A percentile compares a stretch with the other conserved stretches of the same genome.
phyloP scores from a whole-genome alignment of 2,329 filamentous ascomycete species.

The Paracoccidioides lutzii region DNA sequence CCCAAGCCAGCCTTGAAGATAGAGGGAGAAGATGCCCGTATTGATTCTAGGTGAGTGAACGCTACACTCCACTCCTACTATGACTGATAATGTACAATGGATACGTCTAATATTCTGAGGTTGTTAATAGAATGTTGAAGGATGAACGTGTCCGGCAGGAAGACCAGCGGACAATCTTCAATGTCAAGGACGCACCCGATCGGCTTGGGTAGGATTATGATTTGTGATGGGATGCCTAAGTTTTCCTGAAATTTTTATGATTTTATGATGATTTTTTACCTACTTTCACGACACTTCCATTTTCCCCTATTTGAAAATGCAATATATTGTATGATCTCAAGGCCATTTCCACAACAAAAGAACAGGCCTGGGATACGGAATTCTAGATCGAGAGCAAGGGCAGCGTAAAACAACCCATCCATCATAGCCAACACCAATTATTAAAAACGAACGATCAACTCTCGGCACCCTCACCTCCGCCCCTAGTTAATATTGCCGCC shows the following conservation, averaged over 20 bases:
- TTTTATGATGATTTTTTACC: conserved; percentile 16
- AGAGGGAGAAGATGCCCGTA: conserved; percentile 78
- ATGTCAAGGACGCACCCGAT: conserved; percentile 61
- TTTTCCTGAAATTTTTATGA: conserved; percentile 1
- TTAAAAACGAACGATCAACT: conserved; percentile 7
- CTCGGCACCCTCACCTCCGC: conserved; percentile 27
- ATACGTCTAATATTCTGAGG: background rate
- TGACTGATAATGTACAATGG: background rate
- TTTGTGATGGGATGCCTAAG: background rate
- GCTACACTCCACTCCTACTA: background rate
- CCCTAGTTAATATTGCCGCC: conserved; percentile 61
- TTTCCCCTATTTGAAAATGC: background rate
- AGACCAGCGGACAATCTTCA: conserved; percentile 55
- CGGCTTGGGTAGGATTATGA: conserved; percentile 50
- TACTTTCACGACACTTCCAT: background rate
- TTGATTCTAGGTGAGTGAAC: conserved; percentile 52
- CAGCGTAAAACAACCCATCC: background rate
- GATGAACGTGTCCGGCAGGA: conserved; percentile 63
- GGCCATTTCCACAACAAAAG: background rate
- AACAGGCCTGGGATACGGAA: background rate
- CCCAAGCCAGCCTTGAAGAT: conserved; percentile 73
- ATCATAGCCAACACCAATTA: background rate
- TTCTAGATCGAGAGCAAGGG: background rate
- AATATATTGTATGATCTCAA: background rate
- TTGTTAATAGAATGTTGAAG: conserved; percentile 60